These are phyloP conservation scores for Colletotrichum eremochloae DNA, from an alignment of 2,329 filamentous ascomycete species.

Conservation along the genomic window DNA sequence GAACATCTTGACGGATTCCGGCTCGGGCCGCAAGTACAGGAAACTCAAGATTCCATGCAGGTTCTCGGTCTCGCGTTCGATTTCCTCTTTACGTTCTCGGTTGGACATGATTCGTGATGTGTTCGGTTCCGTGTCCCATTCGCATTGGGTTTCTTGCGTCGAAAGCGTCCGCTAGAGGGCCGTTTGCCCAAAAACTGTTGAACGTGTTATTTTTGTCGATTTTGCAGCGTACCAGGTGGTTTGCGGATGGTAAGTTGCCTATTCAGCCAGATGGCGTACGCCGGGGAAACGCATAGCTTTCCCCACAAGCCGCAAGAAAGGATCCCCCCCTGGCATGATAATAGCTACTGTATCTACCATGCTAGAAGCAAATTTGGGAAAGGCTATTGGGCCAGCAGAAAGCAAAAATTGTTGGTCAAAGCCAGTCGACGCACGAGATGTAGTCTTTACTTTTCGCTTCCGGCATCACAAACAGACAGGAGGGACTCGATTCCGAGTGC, in stretches of 20 bases:
- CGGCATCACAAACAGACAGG: conserved; percentile 28
- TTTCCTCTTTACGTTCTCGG: conserved; percentile 18
- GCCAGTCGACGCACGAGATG: not conserved
- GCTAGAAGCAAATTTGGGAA: not conserved
- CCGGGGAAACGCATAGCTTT: not conserved
- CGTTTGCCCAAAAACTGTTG: conserved; percentile 5
- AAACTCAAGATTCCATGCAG: conserved; percentile 6
- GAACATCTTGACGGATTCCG: conserved; percentile 8
- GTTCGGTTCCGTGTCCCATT: conserved; percentile 27
- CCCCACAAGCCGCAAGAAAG: not conserved
- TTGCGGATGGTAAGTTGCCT: not conserved
- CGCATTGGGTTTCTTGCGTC: not conserved
- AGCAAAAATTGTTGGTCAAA: not conserved
- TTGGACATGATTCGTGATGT: conserved; percentile 8
- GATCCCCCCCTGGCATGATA: too few species aligned
- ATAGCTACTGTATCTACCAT: not conserved
- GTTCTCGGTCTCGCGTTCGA: conserved; percentile 33
- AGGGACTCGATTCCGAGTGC: conserved; percentile 9
- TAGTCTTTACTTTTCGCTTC: conserved; percentile 28
- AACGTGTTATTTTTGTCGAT: not conserved
- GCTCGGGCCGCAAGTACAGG: conserved; percentile 1
- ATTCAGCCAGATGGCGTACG: not conserved
- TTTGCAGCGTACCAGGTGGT: not conserved
- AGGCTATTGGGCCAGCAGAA: not conserved
- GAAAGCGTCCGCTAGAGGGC: conserved; percentile 7